phyloP scores from a whole-genome alignment of 129 eudicot species.

The Tagetes erecta region DNA sequence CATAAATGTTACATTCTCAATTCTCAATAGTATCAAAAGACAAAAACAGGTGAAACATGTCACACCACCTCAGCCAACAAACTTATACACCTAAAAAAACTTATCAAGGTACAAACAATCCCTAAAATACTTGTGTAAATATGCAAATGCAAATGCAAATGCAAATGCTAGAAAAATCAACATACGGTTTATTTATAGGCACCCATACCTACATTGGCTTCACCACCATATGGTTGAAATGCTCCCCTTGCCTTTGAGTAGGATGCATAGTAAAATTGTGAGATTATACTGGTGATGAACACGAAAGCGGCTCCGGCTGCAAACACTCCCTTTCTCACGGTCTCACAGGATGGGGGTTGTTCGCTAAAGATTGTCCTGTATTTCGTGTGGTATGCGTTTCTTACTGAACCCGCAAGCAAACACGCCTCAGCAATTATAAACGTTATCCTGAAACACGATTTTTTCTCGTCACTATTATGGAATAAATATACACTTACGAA shows the following conservation, averaged over 20 bases:
- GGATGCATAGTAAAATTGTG: conserved; percentile 66
- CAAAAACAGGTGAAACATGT: conserved; percentile 29
- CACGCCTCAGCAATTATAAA: conserved; percentile 79
- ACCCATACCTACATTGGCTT: conserved; percentile 71
- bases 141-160: not conserved
- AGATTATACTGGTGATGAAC: conserved; percentile 61
- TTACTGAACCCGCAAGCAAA: conserved; percentile 90
- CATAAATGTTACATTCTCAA: conserved; percentile 18
- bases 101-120: conserved; percentile 10
- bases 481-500: not conserved
- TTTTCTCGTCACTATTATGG: not conserved
- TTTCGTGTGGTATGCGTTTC: conserved; percentile 84
- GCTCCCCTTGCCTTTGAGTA: conserved; percentile 58
- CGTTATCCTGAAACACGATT: conserved; percentile 57
- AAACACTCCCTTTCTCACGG: conserved; percentile 85
- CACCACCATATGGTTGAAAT: conserved; percentile 53
- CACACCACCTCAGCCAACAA: conserved; percentile 29
- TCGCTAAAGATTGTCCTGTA: conserved; percentile 55
- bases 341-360: conserved; percentile 69
- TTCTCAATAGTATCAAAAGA: conserved; percentile 7
- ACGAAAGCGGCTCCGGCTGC: conserved; percentile 92
- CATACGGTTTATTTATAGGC: conserved; percentile 46
- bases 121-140: conserved; percentile 9
- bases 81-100: conserved; percentile 19
- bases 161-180: not conserved